These are phyloP conservation scores for Mortierella sp. DNA, from an alignment of 371 early-diverging fungal genomes.

Conservation along the genomic window DNA sequence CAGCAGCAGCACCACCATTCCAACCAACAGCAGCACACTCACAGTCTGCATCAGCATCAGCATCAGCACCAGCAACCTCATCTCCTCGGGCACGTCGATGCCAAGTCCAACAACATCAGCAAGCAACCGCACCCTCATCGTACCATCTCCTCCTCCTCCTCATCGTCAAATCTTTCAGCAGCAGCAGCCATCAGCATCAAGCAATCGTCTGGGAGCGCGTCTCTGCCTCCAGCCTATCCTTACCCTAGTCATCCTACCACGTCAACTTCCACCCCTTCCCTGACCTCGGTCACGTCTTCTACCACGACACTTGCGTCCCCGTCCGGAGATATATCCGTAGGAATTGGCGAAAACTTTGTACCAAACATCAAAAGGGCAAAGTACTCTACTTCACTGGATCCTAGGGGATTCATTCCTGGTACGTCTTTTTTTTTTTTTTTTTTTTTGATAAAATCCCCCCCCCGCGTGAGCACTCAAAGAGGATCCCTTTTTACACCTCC, in stretches of 20 bases:
- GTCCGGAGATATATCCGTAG: constrained; percentile 26
- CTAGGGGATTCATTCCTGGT: constrained; percentile 78
- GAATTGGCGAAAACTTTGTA: constrained; percentile 40
- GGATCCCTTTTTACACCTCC: no score
- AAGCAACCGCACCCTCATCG: constrained; percentile 20
- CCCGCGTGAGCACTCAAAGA: no score
- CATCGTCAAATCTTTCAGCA: constrained; percentile 10
- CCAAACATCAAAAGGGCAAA: constrained; percentile 62
- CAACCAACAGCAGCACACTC: constrained; percentile 16
- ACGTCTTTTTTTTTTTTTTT: constrained; percentile 11
- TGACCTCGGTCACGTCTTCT: constrained; percentile 32
- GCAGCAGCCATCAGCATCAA: constrained; percentile 26
- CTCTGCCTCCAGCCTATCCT: constrained; percentile 47
- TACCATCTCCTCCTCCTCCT: constrained; percentile 21
- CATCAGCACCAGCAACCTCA: constrained; percentile 18
- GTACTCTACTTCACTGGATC: constrained; percentile 75
- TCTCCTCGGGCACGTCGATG: constrained; percentile 17
- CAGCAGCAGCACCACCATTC: constrained; percentile 43
- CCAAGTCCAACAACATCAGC: constrained; percentile 9
- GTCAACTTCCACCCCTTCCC: constrained; percentile 25
- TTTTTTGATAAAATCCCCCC: no score
- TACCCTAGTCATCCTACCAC: constrained; percentile 25
- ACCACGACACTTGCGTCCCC: constrained; percentile 22
- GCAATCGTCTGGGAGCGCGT: constrained; percentile 18
- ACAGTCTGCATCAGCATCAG: constrained; percentile 6